Conservation (phyloP, 1,284 basidiomycete genomes). For the Tilletia caries region DNA sequence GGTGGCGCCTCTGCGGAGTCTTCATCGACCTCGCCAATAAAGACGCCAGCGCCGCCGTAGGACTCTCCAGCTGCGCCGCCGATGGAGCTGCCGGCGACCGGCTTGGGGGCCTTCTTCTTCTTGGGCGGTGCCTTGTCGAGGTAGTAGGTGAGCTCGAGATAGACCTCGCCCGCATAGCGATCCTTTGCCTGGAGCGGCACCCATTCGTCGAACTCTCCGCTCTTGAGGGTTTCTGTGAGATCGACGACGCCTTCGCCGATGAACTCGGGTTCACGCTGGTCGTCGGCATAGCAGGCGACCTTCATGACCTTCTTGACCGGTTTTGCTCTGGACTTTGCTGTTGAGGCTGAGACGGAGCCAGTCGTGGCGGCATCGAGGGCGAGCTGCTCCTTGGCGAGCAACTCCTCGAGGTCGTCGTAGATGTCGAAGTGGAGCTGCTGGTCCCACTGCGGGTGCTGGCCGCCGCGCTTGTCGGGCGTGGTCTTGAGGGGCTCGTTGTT, state of each 20-base stretch:
- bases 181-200: constrained; percentile 60
- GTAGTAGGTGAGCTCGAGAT: constrained; percentile 52
- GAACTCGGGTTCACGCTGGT: constrained; percentile 87
- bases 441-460: constrained; percentile 98
- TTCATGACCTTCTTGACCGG: constrained; percentile 74
- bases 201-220: constrained; percentile 98
- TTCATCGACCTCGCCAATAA: constrained; percentile 34
- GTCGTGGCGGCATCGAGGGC: constrained; percentile 21
- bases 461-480: constrained; percentile 79
- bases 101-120: constrained; percentile 34
- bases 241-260: constrained; percentile 88
- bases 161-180: constrained; percentile 50
- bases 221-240: constrained; percentile 82
- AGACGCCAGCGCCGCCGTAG: constrained; percentile 46
- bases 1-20: constrained; percentile 11
- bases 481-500: constrained; percentile 66
- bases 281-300: constrained; percentile 87
- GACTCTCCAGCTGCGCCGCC: constrained; percentile 25
- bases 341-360: constrained; percentile 47
- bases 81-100: constrained; percentile 18
- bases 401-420: constrained; percentile 72
- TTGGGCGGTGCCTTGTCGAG: constrained; percentile 44
- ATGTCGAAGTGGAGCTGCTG: constrained; percentile 93
- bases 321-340: constrained; percentile 58
- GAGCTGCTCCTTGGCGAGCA: constrained; percentile 58